phyloP scores from a whole-genome alignment of 345 rosid species.

The Linum tenue region DNA sequence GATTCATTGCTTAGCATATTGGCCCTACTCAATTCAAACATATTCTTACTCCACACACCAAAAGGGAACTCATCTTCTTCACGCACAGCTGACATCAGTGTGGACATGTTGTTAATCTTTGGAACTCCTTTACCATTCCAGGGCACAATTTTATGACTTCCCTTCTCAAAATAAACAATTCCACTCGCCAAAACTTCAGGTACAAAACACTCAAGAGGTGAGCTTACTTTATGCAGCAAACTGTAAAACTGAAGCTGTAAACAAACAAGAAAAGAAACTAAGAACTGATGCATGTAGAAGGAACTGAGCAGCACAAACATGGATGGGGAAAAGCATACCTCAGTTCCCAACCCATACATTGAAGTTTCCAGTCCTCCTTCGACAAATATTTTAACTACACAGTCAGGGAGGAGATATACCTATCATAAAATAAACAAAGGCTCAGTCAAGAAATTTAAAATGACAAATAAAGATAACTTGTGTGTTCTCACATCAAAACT shows the following conservation, averaged over 20 bases:
- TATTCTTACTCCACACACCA: conserved; percentile 75
- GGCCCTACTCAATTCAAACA: conserved; percentile 42
- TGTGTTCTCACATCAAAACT: neutral
- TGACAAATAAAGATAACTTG: neutral
- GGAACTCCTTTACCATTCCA: conserved; percentile 94
- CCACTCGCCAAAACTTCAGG: conserved; percentile 82
- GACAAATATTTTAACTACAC: conserved; percentile 65
- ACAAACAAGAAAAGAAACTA: conserved; percentile 21
- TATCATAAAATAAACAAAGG: conserved; percentile 20
- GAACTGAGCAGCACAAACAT: neutral
- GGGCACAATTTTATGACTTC: conserved; percentile 46
- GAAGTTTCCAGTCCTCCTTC: conserved; percentile 82
- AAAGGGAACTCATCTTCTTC: conserved; percentile 48
- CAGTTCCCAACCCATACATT: conserved; percentile 74
- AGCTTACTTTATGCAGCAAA: conserved; percentile 33
- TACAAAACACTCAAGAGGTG: conserved; percentile 51
- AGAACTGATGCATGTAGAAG: conserved; percentile 11
- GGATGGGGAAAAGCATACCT: conserved; percentile 34
- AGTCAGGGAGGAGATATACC: conserved; percentile 74
- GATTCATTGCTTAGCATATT: conserved; percentile 32
- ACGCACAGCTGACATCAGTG: conserved; percentile 28
- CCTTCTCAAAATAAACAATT: conserved; percentile 57
- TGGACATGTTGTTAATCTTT: conserved; percentile 40
- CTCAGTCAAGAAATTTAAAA: neutral
- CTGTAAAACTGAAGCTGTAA: conserved; percentile 82